phyloP scores from a whole-genome alignment of 2,329 filamentous ascomycete species.

The Epichloe festucae region DNA sequence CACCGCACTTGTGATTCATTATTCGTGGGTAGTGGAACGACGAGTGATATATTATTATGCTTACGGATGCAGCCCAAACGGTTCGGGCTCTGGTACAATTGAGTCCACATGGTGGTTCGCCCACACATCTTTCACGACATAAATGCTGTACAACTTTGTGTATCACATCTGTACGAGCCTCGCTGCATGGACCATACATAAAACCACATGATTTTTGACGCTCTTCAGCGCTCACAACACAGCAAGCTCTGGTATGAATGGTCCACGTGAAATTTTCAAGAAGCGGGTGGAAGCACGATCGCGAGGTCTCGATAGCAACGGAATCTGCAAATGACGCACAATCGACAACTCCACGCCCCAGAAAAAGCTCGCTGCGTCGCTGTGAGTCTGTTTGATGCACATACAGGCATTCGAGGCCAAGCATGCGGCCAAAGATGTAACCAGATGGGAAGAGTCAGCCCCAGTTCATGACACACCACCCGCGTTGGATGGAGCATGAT shows the following conservation, averaged over 20 bases:
- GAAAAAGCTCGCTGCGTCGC: not conserved
- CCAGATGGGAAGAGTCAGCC: slow-evolving; percentile 2
- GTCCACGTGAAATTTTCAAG: not conserved
- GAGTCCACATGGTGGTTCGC: not conserved
- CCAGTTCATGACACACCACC: not conserved
- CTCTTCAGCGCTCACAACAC: not conserved
- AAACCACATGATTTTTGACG: not conserved
- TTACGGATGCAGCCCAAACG: not conserved
- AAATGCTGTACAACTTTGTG: not conserved
- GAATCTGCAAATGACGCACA: not conserved
- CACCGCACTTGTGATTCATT: not conserved
- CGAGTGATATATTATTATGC: not conserved
- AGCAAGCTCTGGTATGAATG: not conserved
- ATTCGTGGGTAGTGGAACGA: slow-evolving; percentile 2
- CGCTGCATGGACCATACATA: not conserved
- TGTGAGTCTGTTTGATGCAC: not conserved
- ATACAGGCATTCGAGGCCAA: slow-evolving; percentile 3
- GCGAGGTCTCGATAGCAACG: not conserved
- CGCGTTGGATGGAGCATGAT: not conserved
- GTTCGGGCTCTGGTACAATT: not conserved
- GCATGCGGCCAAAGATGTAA: slow-evolving; percentile 4
- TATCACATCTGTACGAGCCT: not conserved
- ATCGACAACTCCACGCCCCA: not conserved
- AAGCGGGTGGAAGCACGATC: not conserved
- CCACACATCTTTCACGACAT: not conserved